These are phyloP conservation scores for Halenospora varia DNA, from an alignment of 495 filamentous ascomycete species.

Conservation along the genomic window DNA sequence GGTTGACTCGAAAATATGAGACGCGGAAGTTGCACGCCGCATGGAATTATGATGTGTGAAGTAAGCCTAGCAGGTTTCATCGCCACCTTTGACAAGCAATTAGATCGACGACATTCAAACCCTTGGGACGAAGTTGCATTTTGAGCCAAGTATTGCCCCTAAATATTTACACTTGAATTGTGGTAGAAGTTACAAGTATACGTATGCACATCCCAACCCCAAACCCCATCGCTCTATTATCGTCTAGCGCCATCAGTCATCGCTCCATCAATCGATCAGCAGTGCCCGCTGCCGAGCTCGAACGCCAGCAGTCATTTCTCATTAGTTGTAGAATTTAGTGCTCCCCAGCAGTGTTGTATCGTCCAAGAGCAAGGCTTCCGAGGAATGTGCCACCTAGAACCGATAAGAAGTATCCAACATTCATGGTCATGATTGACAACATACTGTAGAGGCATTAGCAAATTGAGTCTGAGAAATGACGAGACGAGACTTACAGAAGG, in stretches of 20 bases:
- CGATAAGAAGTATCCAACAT: constrained; percentile 92
- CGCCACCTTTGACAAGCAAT: too few species aligned
- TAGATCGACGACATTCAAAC: background rate
- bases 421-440: constrained; percentile 98
- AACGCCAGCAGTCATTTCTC: constrained; percentile 3
- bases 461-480: background rate
- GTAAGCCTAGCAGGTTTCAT: too few species aligned
- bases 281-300: background rate
- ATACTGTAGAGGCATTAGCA: constrained; percentile 54
- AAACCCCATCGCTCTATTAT: too few species aligned
- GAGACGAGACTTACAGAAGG: constrained; percentile 68
- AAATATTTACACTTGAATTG: background rate
- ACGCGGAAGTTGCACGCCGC: too few species aligned
- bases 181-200: background rate
- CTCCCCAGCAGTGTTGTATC: constrained; percentile 42
- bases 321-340: constrained; percentile 29
- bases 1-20: too few species aligned
- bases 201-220: background rate
- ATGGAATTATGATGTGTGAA: background rate
- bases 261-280: background rate
- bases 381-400: constrained; percentile 79
- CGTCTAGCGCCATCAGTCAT: background rate
- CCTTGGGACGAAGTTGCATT: too few species aligned
- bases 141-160: background rate
- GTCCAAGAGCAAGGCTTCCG: constrained; percentile 75